These are phyloP conservation scores for Tolypocladium amazonense DNA, from an alignment of 2,329 filamentous ascomycete species.

Conservation along the genomic window DNA sequence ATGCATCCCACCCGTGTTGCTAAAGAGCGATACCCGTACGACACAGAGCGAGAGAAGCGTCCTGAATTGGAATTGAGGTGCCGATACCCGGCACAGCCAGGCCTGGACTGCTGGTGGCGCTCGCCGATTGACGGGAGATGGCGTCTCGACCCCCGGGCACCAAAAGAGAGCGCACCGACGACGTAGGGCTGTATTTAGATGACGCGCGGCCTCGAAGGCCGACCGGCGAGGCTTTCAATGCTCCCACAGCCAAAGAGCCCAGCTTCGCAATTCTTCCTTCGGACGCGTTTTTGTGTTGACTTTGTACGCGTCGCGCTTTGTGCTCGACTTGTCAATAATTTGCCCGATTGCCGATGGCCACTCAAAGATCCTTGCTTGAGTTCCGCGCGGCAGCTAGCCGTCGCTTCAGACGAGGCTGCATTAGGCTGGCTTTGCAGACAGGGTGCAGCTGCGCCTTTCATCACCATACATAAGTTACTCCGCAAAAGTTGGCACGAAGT, in stretches of 20 bases:
- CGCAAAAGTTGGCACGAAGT: neutral
- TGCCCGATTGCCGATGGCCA: neutral
- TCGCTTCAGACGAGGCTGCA: neutral
- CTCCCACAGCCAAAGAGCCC: neutral
- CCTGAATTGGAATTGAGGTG: neutral
- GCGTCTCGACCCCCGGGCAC: neutral
- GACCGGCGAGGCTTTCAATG: neutral
- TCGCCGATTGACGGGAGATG: neutral
- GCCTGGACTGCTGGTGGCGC: neutral
- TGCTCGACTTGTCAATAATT: neutral
- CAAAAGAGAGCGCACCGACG: neutral
- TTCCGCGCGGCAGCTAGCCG: neutral
- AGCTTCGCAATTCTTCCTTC: neutral
- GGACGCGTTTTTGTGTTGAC: neutral
- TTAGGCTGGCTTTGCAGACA: neutral
- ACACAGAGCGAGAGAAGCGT: neutral
- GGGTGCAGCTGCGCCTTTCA: neutral
- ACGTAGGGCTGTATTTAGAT: neutral
- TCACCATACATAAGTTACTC: too few relatives aligned
- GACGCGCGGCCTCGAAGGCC: neutral
- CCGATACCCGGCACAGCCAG: neutral
- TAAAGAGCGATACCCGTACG: neutral
- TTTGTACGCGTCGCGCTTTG: too few relatives aligned
- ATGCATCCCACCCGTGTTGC: neutral
- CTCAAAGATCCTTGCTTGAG: neutral